These are phyloP conservation scores for Zygnema circumcarinatum DNA, from an alignment of 139 green algal genomes.

Conservation along the genomic window DNA sequence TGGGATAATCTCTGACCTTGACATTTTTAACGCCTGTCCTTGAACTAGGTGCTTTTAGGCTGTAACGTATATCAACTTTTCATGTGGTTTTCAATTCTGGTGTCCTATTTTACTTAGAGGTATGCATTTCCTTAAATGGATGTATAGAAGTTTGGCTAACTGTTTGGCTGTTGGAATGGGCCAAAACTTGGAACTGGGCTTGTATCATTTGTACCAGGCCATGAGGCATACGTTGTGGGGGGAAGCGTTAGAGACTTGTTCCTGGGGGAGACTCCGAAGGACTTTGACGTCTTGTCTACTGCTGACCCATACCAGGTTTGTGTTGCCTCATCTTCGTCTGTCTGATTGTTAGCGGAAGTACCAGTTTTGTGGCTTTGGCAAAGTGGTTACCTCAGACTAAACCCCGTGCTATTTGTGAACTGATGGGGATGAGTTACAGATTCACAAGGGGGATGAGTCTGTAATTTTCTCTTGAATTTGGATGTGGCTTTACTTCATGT, in stretches of 20 bases:
- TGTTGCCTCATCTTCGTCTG: constrained; percentile 9
- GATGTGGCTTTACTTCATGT: too few species aligned
- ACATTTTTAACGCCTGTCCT: neutral
- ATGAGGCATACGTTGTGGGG: constrained; percentile 59
- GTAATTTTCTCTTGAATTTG: too few species aligned
- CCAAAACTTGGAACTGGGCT: neutral
- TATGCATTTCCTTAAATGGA: constrained; percentile 7
- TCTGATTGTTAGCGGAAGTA: too few species aligned
- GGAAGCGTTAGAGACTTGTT: constrained; percentile 55
- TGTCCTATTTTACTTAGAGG: neutral
- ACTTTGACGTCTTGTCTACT: constrained; percentile 60
- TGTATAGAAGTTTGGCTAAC: neutral
- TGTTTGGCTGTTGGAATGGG: neutral
- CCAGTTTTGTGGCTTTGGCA: too few species aligned
- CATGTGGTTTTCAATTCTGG: neutral
- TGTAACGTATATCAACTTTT: neutral
- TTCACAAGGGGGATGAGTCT: too few species aligned
- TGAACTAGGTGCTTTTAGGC: neutral
- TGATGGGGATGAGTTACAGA: too few species aligned
- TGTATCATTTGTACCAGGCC: constrained; percentile 27
- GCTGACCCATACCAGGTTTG: constrained; percentile 26
- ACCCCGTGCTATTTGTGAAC: too few species aligned
- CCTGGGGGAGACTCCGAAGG: constrained; percentile 45
- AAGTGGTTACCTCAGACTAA: too few species aligned
- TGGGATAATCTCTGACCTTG: neutral